These are phyloP conservation scores for Misopates orontium DNA, from an alignment of 257 asterid species.

Conservation along the genomic window DNA sequence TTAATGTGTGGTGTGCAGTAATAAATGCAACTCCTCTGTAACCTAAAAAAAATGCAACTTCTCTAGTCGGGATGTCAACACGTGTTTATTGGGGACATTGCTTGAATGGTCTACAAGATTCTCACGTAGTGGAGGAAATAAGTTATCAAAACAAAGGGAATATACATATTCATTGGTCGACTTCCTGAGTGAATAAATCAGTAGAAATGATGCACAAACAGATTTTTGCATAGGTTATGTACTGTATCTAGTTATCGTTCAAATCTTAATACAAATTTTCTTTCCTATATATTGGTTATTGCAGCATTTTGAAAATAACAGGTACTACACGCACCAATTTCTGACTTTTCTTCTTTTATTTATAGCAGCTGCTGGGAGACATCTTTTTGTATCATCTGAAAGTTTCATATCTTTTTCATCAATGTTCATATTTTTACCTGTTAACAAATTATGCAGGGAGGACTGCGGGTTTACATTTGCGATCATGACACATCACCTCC, in stretches of 20 bases:
- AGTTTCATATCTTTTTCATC: background rate
- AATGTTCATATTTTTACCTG: conserved; percentile 21
- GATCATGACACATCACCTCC: conserved; percentile 86
- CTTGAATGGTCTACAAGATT: background rate
- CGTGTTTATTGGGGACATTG: background rate
- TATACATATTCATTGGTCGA: background rate
- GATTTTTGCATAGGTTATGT: background rate
- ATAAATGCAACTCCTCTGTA: no score
- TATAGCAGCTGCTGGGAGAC: background rate
- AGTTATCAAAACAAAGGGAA: conserved; percentile 10
- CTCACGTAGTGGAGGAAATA: background rate
- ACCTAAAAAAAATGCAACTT: no score
- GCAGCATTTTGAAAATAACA: conserved; percentile 7
- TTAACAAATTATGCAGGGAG: conserved; percentile 57
- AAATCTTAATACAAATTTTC: background rate
- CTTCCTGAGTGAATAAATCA: conserved; percentile 6
- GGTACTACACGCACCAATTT: background rate
- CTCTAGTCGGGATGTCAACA: background rate
- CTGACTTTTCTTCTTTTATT: background rate
- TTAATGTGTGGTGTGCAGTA: background rate
- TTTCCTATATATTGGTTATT: background rate
- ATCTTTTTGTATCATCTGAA: background rate
- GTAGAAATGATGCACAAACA: background rate
- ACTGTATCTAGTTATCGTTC: background rate
- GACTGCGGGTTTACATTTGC: conserved; percentile 72